These are phyloP conservation scores for Pseudogymnoascus sp. DNA, from an alignment of 2,329 filamentous ascomycete species.

Conservation along the genomic window DNA sequence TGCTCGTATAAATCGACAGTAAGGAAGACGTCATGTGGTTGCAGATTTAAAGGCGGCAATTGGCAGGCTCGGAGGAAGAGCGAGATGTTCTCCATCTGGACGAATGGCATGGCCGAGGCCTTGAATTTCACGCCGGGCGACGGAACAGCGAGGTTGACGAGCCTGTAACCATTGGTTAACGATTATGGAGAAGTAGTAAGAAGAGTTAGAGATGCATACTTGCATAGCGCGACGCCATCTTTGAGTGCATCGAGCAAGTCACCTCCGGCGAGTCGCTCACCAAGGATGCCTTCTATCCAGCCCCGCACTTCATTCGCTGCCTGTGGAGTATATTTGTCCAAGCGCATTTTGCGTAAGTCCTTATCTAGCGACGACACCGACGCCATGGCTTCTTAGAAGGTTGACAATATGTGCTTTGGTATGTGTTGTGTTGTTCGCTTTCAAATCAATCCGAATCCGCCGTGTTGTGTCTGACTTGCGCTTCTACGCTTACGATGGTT, in stretches of 20 bases:
- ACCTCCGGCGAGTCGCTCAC: conserved; percentile 61
- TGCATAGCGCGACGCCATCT: conserved; percentile 89
- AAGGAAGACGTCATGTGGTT: conserved; percentile 90
- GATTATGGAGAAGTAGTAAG: not conserved
- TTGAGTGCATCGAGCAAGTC: conserved; percentile 83
- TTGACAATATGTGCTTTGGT: not conserved
- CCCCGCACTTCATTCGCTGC: conserved; percentile 76
- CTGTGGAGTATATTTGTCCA: conserved; percentile 86
- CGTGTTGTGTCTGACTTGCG: not conserved
- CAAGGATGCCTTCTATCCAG: conserved; percentile 82
- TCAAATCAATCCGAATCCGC: not conserved
- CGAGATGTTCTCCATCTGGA: conserved; percentile 99
- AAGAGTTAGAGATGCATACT: conserved; percentile 47
- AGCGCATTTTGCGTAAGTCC: conserved; percentile 86
- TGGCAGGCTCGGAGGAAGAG: conserved; percentile 90
- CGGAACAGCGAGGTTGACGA: conserved; percentile 73
- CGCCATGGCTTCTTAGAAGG: conserved; percentile 57
- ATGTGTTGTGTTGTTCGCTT: not conserved
- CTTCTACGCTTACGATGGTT: not conserved
- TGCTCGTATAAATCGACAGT: conserved; percentile 94
- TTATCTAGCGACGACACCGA: conserved; percentile 91
- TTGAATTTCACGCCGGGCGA: conserved; percentile 83
- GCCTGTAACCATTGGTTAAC: conserved; percentile 36
- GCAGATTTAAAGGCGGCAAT: conserved; percentile 74
- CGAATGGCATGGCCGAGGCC: conserved; percentile 86